A percentile compares a stretch with the other conserved stretches of the same genome.
Evolutionary conservation across 257 asterid genomes (phyloP).

Genomic region (Solanum pimpinellifolium): DNA sequence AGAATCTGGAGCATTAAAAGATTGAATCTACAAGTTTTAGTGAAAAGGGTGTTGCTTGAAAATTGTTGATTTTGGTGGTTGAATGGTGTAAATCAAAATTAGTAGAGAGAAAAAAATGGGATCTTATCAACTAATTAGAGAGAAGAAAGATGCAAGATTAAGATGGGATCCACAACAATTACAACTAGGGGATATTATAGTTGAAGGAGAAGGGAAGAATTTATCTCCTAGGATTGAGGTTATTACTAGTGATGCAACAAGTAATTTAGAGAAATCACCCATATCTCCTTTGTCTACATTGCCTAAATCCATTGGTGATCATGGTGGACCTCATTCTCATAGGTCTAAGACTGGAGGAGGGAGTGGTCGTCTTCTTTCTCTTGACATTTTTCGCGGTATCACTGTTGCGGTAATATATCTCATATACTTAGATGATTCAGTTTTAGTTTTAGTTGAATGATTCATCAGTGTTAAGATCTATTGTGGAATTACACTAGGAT

Average conservation of each 20-base stretch:
- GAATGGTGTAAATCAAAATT: background rate
- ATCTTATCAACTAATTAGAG: constrained; percentile 1
- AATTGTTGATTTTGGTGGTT: background rate
- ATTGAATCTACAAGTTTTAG: background rate
- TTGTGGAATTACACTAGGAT: background rate
- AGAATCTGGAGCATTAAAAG: background rate
- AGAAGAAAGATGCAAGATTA: background rate
- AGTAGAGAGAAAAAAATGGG: background rate
- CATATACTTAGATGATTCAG: background rate
- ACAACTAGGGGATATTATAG: background rate
- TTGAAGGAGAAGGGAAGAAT: background rate
- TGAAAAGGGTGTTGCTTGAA: background rate
- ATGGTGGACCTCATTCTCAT: background rate
- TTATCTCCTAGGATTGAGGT: background rate
- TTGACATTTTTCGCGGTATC: constrained; percentile 50
- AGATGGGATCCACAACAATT: background rate
- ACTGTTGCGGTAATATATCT: constrained; percentile 31
- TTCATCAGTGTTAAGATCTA: background rate
- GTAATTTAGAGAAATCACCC: background rate
- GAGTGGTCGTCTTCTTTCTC: constrained; percentile 32
- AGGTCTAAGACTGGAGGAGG: background rate
- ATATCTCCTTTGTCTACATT: background rate
- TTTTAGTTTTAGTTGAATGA: background rate
- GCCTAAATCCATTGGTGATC: background rate
- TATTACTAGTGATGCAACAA: background rate